A percentile compares a stretch with the other conserved stretches of the same genome.
Evolutionary conservation across 1,139 yeast genomes (phyloP).

Genomic region (Tardiomyces blankii): DNA sequence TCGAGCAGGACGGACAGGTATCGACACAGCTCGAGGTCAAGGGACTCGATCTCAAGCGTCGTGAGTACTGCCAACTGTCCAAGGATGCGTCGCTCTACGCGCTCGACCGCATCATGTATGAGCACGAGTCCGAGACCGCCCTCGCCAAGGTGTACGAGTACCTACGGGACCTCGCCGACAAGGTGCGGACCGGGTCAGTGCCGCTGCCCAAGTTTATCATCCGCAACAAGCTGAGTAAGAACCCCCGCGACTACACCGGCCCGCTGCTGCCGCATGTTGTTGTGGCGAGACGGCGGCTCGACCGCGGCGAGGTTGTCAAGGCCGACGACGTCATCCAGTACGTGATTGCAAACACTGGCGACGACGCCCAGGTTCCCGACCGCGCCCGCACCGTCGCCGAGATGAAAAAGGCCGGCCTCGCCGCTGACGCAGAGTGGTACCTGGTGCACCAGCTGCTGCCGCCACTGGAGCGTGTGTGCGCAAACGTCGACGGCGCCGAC

Average conservation of each 20-base stretch:
- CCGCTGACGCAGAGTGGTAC: conserved; percentile 70
- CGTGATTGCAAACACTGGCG: conserved; percentile 50
- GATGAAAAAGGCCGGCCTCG: conserved; percentile 43
- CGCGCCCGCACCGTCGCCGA: conserved; percentile 76
- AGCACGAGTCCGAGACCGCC: conserved; percentile 68
- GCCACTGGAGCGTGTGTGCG: conserved; percentile 82
- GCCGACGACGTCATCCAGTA: conserved; percentile 88
- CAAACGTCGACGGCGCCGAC: conserved; percentile 81
- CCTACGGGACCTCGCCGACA: conserved; percentile 47
- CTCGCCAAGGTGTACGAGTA: conserved; percentile 63
- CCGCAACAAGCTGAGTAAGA: conserved; percentile 30
- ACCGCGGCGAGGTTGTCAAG: conserved; percentile 71
- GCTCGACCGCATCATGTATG: conserved; percentile 52
- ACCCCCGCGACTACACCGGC: conserved; percentile 37
- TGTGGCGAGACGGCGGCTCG: conserved; percentile 73
- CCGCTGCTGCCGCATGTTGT: conserved; percentile 88
- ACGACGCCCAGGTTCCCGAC: conserved; percentile 32
- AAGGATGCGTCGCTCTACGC: conserved; percentile 78
- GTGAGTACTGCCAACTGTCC: conserved; percentile 90
- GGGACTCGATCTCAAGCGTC: conserved; percentile 94
- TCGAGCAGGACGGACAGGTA: conserved; percentile 35
- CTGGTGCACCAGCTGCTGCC: conserved; percentile 83
- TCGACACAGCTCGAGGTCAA: conserved; percentile 72
- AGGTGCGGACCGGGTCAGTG: conserved; percentile 51
- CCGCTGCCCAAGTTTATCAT: conserved; percentile 46